Evolutionary conservation across 805 yeast genomes (phyloP), one percentile per base, ranked within the genome.

Genomic region (Myxozyma melibiosi): DNA sequence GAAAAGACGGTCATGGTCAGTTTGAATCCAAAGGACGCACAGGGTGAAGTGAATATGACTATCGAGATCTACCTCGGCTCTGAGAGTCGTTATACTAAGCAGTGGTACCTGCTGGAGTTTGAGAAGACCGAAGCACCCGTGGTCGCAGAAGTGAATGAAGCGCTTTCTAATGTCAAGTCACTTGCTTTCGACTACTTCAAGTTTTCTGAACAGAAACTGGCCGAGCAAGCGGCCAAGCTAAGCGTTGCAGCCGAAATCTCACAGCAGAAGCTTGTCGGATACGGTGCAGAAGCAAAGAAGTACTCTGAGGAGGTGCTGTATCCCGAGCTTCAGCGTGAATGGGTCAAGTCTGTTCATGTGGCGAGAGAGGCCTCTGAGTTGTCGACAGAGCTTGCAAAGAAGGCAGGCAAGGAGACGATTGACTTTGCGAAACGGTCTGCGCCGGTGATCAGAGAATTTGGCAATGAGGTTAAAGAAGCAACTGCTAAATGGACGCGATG

Each of bases 21-120:
- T n/a, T 25, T 54, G 22, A 22, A 43, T 7, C 39, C 47, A 20
- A n/a, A 35, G 5, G 59, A 55, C 22, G 51, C 59, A 8, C 51
- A 56, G 59, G 59, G 59, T 13, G 38, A 30, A 13, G 41, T 44
- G n/a, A 55, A 55, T 51, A 16, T 55, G 14, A 50, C 59, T 11
- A 25, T 47, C 22, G 47, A 50, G 18, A 25, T 44, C 2, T 38
- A 38, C 28, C 20, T 37, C n/a, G 42, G 42, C 1, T 40, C 47
- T n/a, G 16, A 6, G n/a, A 35, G 22, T 16, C 28, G 22, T 8
- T 49, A 49, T 20, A 16, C 25, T 14, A 54, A 49, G 34, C 20
- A 33, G 28, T 54, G 58, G 59, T 44, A 51, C 27, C 24, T 44
- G 11, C 48, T 53, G 7, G 48, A 41, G n/a, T 51, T 51, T 24